These are phyloP conservation scores for Picea abies DNA, from an alignment of 83 land plant genomes.

Conservation along the genomic window DNA sequence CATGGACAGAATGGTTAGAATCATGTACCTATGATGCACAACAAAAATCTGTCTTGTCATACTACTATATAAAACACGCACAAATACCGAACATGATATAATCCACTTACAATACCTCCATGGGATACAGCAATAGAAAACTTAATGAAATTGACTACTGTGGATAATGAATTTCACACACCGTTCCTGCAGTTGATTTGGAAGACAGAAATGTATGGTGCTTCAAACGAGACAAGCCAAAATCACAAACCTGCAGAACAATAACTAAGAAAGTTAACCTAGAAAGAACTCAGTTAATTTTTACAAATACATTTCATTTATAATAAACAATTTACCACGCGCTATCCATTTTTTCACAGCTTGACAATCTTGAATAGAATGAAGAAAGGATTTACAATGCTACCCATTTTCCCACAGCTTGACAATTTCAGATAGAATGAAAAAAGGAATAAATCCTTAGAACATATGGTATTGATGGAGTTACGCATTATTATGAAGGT, in stretches of 20 bases:
- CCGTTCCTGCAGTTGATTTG: background rate
- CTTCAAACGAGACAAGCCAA: no score
- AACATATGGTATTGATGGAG: no score
- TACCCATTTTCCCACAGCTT: background rate
- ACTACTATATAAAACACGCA: background rate
- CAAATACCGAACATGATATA: background rate
- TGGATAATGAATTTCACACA: slow-evolving; percentile 21
- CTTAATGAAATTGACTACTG: background rate
- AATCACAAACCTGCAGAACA: slow-evolving; percentile 3
- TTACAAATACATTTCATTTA: background rate
- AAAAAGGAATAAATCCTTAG: background rate
- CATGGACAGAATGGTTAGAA: background rate
- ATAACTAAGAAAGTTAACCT: background rate
- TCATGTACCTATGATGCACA: background rate
- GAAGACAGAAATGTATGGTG: no score
- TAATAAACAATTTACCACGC: background rate
- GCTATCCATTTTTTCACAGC: background rate
- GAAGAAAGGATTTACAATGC: background rate
- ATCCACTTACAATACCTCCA: background rate
- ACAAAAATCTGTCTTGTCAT: no score
- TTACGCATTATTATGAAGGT: no score
- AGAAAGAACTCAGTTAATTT: background rate
- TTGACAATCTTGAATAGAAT: no score
- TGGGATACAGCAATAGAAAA: background rate
- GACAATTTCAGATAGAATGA: no score